Evolutionary conservation across 1,139 yeast genomes (phyloP).

Genomic region (Yamadazyma sp.): DNA sequence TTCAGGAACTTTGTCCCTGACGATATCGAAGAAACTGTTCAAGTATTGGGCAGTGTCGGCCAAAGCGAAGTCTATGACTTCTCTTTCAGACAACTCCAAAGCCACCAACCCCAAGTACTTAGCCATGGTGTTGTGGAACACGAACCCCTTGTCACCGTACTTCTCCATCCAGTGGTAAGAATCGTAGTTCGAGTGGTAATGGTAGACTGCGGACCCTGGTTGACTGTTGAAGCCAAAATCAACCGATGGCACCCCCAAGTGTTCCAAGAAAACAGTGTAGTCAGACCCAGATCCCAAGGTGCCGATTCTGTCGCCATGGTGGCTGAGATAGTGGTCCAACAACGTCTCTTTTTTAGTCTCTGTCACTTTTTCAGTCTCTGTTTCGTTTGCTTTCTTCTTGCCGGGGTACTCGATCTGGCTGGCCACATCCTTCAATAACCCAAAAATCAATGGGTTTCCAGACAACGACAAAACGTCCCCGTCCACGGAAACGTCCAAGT

Average conservation of each 20-base stretch:
- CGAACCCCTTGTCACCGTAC: slow-evolving; percentile 56
- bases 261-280: slow-evolving; percentile 48
- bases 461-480: slow-evolving; percentile 34
- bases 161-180: slow-evolving; percentile 55
- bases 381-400: slow-evolving; percentile 17
- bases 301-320: slow-evolving; percentile 29
- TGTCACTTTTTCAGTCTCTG: too few relatives aligned
- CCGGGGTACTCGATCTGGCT: slow-evolving; percentile 48
- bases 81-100: slow-evolving; percentile 54
- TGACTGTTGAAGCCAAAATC: slow-evolving; percentile 36
- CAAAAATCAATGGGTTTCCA: slow-evolving; percentile 43
- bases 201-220: slow-evolving; percentile 41
- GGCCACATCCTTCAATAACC: slow-evolving; percentile 33
- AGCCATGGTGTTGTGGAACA: slow-evolving; percentile 56
- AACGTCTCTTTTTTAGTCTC: slow-evolving; percentile 36
- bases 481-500: slow-evolving; percentile 40
- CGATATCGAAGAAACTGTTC: slow-evolving; percentile 28
- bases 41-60: slow-evolving; percentile 37
- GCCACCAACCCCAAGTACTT: slow-evolving; percentile 58
- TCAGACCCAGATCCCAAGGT: slow-evolving; percentile 49
- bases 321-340: slow-evolving; percentile 55
- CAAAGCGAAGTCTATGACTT: slow-evolving; percentile 43
- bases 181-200: slow-evolving; percentile 61
- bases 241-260: slow-evolving; percentile 46
- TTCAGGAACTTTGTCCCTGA: slow-evolving; percentile 31